A percentile compares a stretch with the other conserved stretches of the same genome.
Evolutionary conservation across 768 basidiomycete species (phyloP).

Genomic region (Lactifluus volemus): DNA sequence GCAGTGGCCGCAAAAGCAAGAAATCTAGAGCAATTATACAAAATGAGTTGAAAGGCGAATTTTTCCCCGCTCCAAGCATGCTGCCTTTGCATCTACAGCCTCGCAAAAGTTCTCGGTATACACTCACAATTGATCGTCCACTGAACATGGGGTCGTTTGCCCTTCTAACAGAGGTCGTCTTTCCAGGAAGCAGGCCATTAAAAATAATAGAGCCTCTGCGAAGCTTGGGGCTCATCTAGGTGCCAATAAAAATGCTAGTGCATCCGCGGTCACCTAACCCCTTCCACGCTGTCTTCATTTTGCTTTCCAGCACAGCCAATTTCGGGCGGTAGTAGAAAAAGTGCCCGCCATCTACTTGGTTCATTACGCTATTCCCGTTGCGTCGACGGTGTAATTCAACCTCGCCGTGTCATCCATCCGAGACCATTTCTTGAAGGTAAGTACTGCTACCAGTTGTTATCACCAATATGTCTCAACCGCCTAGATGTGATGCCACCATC

Average conservation of each 20-base stretch:
- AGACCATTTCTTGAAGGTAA: slow-evolving; percentile 16
- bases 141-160: not conserved
- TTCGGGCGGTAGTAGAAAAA: not conserved
- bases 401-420: not conserved
- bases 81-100: not conserved
- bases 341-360: not conserved
- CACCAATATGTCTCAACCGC: not conserved
- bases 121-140: not conserved
- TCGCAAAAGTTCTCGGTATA: not conserved
- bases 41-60: not conserved
- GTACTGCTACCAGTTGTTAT: not conserved
- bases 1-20: not conserved
- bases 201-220: no score
- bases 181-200: not conserved
- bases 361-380: slow-evolving; percentile 12
- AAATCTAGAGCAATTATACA: not conserved
- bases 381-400: slow-evolving; percentile 20
- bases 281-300: not conserved
- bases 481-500: slow-evolving; percentile 38
- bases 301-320: not conserved
- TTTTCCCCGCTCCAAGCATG: not conserved
- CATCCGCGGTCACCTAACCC: not conserved
- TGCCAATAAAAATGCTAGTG: not conserved
- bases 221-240: not conserved
- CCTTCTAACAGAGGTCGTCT: not conserved